A percentile compares a stretch with the other conserved stretches of the same genome.
Conservation (phyloP, 768 basidiomycete genomes). For the Lactifluus echinatus region DNA sequence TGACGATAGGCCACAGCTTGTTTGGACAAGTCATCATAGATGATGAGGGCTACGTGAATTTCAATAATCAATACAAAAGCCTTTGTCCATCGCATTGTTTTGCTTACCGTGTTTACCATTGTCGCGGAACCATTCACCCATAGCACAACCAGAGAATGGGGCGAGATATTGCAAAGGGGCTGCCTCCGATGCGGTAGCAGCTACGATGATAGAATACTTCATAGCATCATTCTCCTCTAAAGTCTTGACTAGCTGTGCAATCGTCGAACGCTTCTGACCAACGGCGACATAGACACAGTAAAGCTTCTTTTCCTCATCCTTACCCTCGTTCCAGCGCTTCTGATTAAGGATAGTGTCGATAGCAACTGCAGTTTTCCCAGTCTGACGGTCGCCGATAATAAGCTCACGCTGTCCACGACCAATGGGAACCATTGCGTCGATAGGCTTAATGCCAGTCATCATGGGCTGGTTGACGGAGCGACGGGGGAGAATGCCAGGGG, state of each 20-base stretch:
- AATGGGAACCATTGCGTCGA: conserved; percentile 99
- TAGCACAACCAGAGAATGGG: conserved; percentile 99
- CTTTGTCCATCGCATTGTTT: not conserved
- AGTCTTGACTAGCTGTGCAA: conserved; percentile 98
- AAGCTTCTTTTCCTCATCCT: conserved; percentile 94
- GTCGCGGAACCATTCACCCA: conserved; percentile 99
- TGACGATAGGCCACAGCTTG: conserved; percentile 99
- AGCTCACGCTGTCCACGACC: conserved; percentile 99
- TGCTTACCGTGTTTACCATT: conserved; percentile 94
- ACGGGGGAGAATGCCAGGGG: conserved; percentile 97
- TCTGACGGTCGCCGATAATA: conserved; percentile 99
- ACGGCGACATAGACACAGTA: conserved; percentile 99
- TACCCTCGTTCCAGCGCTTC: conserved; percentile 98
- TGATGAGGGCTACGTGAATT: conserved; percentile 65
- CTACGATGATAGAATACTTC: conserved; percentile 99
- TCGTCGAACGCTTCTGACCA: conserved; percentile 99
- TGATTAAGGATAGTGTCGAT: conserved; percentile 99
- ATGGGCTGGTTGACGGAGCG: conserved; percentile 99
- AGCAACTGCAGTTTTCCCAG: conserved; percentile 98
- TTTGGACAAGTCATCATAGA: conserved; percentile 99
- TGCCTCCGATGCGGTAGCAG: conserved; percentile 98
- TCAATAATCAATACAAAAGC: not conserved
- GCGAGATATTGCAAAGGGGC: conserved; percentile 99
- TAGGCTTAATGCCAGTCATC: conserved; percentile 99
- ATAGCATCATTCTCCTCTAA: conserved; percentile 99